Conservation (phyloP, 176 grass and related monocot genomes). For the Juncus effusus region DNA sequence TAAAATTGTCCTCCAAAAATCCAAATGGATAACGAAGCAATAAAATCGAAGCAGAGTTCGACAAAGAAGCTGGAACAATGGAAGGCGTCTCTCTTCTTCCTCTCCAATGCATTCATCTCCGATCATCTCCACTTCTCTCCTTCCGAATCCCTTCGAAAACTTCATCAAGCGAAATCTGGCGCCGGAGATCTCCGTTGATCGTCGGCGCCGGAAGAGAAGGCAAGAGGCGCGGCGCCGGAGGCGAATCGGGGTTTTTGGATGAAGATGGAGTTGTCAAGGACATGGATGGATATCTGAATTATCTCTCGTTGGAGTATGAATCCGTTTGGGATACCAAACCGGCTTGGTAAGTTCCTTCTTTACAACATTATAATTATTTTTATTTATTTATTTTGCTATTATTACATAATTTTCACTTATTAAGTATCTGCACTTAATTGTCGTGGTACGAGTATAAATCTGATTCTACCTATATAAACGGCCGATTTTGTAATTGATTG, state of each 20-base stretch:
- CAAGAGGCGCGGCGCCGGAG: conserved; percentile 9
- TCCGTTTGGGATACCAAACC: conserved; percentile 98
- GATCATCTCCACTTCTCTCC: conserved; percentile 2
- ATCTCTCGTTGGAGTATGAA: conserved; percentile 93
- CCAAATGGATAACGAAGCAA: too few species aligned
- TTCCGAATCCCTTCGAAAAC: too few species aligned
- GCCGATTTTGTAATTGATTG: neutral
- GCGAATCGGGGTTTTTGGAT: conserved; percentile 49
- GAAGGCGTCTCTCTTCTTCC: conserved; percentile 9
- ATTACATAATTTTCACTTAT: neutral
- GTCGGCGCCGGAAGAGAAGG: conserved; percentile 18
- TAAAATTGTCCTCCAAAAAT: too few species aligned
- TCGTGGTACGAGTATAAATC: too few species aligned
- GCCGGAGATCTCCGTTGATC: neutral
- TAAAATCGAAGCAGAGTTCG: too few species aligned
- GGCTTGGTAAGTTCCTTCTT: conserved; percentile 45
- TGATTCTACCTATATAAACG: too few species aligned
- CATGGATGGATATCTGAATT: conserved; percentile 91
- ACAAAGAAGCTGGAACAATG: neutral
- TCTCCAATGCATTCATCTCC: conserved; percentile 8
- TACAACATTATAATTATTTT: neutral
- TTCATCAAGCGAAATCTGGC: neutral
- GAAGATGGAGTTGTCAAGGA: conserved; percentile 80
- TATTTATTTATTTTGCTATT: neutral
- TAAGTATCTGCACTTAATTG: neutral